Evolutionary conservation across 1,139 yeast species (phyloP), one percentile per base, ranked within the genome.

Genomic region (Scheffersomyces cryptocercus): DNA sequence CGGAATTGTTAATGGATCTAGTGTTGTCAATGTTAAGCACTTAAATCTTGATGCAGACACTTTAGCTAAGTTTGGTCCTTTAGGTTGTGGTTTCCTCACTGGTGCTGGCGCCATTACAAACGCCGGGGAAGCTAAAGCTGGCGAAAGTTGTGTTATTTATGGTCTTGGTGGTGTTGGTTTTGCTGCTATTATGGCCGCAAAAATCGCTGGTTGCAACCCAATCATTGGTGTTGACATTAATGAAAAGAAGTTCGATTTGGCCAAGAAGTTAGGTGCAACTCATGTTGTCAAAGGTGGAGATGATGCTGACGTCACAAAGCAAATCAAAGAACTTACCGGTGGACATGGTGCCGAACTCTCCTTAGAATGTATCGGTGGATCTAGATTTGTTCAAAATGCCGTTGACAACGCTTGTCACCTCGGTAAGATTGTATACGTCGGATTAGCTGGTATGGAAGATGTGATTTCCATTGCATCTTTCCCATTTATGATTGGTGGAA

Each of bases 141-240:
- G 45, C 8, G 47, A 44, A 12, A 38, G 43, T 38, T 28, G 24
- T 24, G 45, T 32, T 5, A 20, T 44, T 5, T 44, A 44, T 32
- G 81, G 80, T 35, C 58, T 70, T n/a, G 80, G 80, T 3, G 76
- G 79, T 5, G 73, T 75, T 36, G 80, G 80, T 36, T 55, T 72
- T 40, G 63, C 74, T 5, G 63, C 75, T 3, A 65, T 67, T 45
- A 56, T 67, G 11, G 47, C 47, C 29, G 47, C 47, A 28, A 44
- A 44, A 36, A 38, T 44, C 15, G 42, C 43, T 4, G 45, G 45
- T 4, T 59, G 55, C 49, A 55, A 66, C 11, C 78, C 78, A 42
- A 56, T 70, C 24, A 71, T 74, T 39, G 64, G 73, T 43, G 68
- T 74, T 47, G 79, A 74, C 51, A 60, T 61, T 51, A 74, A 73